These are phyloP conservation scores for Biancaea sappan DNA, from an alignment of 306 rosid genomes.

Conservation along the genomic window DNA sequence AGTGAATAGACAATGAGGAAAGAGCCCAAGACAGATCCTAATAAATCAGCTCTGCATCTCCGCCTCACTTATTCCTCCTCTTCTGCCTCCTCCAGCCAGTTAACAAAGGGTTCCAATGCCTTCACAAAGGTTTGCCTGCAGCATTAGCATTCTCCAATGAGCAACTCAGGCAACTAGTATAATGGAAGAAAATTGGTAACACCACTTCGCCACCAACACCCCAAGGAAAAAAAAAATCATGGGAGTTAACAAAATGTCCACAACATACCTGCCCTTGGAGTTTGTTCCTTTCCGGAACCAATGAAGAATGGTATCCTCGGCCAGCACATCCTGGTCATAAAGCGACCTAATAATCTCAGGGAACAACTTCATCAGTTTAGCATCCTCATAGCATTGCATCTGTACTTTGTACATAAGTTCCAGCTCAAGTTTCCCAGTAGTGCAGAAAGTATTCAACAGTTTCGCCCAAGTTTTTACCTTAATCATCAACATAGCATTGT, in stretches of 20 bases:
- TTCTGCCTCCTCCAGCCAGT: slow-evolving; percentile 99
- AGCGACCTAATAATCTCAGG: slow-evolving; percentile 90
- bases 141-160: slow-evolving; percentile 29
- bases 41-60: slow-evolving; percentile 26
- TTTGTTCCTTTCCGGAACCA: slow-evolving; percentile 97
- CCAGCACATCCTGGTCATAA: slow-evolving; percentile 94
- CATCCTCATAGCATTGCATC: slow-evolving; percentile 99
- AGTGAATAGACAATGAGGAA: slow-evolving; percentile 4
- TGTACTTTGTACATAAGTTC: slow-evolving; percentile 98
- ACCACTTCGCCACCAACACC: not conserved
- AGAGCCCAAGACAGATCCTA: not conserved
- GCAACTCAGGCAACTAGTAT: not conserved
- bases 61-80: slow-evolving; percentile 71
- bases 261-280: slow-evolving; percentile 86
- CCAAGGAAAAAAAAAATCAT: not conserved
- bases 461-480: slow-evolving; percentile 97
- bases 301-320: slow-evolving; percentile 92
- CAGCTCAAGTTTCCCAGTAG: slow-evolving; percentile 94
- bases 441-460: slow-evolving; percentile 88
- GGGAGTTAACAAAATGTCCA: not conserved
- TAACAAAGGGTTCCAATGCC: slow-evolving; percentile 94
- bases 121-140: slow-evolving; percentile 97
- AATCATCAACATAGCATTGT: slow-evolving; percentile 20
- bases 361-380: slow-evolving; percentile 97
- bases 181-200: not conserved